These are phyloP conservation scores for Boletus speciosus DNA, from an alignment of 768 basidiomycete genomes.

Conservation along the genomic window DNA sequence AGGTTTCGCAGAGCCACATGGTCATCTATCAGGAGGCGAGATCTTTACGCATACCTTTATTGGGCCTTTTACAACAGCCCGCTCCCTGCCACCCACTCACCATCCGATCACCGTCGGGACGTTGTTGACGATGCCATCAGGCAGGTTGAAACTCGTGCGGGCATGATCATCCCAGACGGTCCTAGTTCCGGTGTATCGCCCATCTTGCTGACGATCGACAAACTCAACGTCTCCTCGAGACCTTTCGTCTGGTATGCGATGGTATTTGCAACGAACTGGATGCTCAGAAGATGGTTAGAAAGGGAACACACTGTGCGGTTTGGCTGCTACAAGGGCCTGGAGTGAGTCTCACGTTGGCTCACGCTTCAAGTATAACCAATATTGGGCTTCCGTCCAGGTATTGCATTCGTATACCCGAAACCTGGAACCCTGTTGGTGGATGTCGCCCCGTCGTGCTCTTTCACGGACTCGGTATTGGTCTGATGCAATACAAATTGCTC, in stretches of 20 bases:
- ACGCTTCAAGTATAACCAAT: background rate
- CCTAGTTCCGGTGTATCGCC: constrained; percentile 49
- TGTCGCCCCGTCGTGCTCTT: constrained; percentile 76
- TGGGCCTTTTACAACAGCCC: constrained; percentile 78
- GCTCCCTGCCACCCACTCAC: constrained; percentile 47
- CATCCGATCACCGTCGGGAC: constrained; percentile 44
- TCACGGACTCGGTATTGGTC: constrained; percentile 86
- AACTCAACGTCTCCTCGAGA: constrained; percentile 61
- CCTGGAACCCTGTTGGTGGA: constrained; percentile 58
- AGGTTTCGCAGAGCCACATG: constrained; percentile 76
- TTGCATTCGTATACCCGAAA: constrained; percentile 63
- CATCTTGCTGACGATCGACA: constrained; percentile 75
- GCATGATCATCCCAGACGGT: constrained; percentile 59
- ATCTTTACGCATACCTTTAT: constrained; percentile 73
- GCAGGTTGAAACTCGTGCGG: constrained; percentile 68
- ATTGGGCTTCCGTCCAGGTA: constrained; percentile 45
- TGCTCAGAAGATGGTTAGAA: constrained; percentile 44
- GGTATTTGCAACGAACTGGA: constrained; percentile 47
- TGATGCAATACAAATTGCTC: constrained; percentile 65
- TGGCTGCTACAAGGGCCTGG: constrained; percentile 58
- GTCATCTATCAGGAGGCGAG: constrained; percentile 60
- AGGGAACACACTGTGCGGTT: constrained; percentile 41
- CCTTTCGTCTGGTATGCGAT: constrained; percentile 64
- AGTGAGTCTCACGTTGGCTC: constrained; percentile 43
- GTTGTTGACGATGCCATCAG: constrained; percentile 60